Base-by-base conservation (phyloP, 768 basidiomycete species). In the Crassisporium funariophilum region DNA sequence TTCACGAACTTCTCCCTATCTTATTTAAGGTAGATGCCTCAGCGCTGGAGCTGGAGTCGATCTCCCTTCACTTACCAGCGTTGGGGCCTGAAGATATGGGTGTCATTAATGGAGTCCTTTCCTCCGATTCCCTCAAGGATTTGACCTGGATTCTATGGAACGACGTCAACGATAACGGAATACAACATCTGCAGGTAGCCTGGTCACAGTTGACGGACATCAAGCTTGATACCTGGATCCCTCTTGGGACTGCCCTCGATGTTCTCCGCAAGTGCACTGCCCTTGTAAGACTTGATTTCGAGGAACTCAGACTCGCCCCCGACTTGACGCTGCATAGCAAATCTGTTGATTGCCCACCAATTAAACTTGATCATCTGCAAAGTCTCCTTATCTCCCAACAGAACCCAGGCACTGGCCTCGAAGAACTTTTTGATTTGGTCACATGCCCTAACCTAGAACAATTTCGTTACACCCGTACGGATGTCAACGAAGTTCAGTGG, bases 161-260 rank as follows among this genome's bases (percentile, higher is more conserved):
- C 40, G 37, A 44, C 6, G 46, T 51, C 4, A 47, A 54, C 31
- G 50, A 52, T 23, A 53, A 48, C 36, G 40, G 44, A 33, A 35
- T 53, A 16, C 37, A 47, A 25, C 38, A 48, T 13, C 52, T 56
- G 17, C 39, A 35, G 15, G 43, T 56, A 11, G n/a, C 54, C 13
- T 63, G 59, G 59, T 31, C 46, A 17, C 47, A 50, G 6, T 46
- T 63, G 24, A 59, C 57, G 16, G 44, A 51, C 38, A 39, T 63
- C 41, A 37, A 52, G 12, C 52, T 60, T 25, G 51, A 63, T 45
- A 50, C 58, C 2, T 58, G 50, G 38, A 47, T 57, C 12, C 41
- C 57, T 6, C 46, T 57, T 34, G 44, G 47, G 37, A 41, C 49
- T 8, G 47, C 55, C 9, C 46, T 59, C 16, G 47, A 46, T 15